Evolutionary conservation across 2,329 filamentous ascomycete species (phyloP), one percentile per base, ranked within the genome.

Genomic region (Trichoderma arundinaceum): DNA sequence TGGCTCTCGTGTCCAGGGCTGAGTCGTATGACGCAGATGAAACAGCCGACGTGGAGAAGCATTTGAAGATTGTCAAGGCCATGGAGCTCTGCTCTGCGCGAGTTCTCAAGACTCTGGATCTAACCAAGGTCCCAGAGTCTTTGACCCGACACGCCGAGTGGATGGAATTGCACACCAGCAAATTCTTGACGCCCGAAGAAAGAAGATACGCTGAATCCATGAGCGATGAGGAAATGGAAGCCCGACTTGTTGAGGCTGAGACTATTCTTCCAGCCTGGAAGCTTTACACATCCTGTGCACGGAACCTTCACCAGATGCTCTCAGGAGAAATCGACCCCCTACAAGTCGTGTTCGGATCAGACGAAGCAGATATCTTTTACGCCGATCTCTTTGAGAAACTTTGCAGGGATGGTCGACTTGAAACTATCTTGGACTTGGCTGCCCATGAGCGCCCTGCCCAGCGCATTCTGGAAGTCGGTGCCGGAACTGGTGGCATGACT

Each of bases 381-480:
- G 70, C 69, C 10, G 71, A 75, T 35, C 66, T 78, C 64, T 77
- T 75, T 66, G 64, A 68, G 8, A 70, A 69, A 22, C 65, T 74
- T 2, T 74, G 48, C n/a, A 49, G 59, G 15, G 64, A 64, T 32
- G 43, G 38, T 2, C 64, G 51, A 1, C 38, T 66, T 1, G 10
- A 35, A 3, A 19, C 33, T 3, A 5, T 66, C 33, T 38, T 63
- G 1, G 68, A 69, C 1, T 33, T 70, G 5, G 35, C n/a, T 7
- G 7, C 73, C 0, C 75, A 80, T 64, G 73, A 78, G 53, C 75
- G 74, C 28, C 76, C 78, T 0, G 68, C 66, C 1, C 69, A 78
- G 9, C 71, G 74, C 1, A 74, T 81, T 35, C 71, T 81, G 1
- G 79, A 82, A 61, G 72, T 82, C 22, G 79, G 79, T 12, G 77